These are phyloP conservation scores for Colletotrichum spaethianum DNA, from an alignment of 2,329 filamentous ascomycete genomes.

Conservation along the genomic window DNA sequence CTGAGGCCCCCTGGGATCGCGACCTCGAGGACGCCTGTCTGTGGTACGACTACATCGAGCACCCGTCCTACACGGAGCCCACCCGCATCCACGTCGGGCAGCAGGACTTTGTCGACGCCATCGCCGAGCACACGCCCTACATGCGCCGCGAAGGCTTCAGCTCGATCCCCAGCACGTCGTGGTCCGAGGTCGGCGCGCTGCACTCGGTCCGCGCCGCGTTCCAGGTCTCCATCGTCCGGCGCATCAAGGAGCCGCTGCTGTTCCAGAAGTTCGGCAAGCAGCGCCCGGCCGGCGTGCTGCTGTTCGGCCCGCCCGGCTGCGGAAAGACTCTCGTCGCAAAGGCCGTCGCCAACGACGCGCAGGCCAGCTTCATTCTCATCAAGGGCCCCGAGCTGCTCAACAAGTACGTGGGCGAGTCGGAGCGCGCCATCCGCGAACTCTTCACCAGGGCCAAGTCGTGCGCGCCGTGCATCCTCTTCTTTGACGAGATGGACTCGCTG, in stretches of 20 bases:
- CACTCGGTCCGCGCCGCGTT: constrained; percentile 85
- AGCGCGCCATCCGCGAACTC: constrained; percentile 91
- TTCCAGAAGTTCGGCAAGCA: constrained; percentile 85
- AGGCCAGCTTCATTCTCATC: constrained; percentile 98
- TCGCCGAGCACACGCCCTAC: constrained; percentile 75
- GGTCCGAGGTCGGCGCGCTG: constrained; percentile 92
- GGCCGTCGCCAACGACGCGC: constrained; percentile 94
- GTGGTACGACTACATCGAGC: constrained; percentile 41
- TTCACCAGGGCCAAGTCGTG: constrained; percentile 90
- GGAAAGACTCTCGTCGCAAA: constrained; percentile 97
- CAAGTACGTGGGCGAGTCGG: constrained; percentile 97
- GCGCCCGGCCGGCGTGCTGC: constrained; percentile 87
- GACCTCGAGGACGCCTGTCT: constrained; percentile 12
- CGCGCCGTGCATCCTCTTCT: constrained; percentile 88
- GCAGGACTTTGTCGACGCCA: constrained; percentile 79
- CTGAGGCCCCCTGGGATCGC: constrained; percentile 7
- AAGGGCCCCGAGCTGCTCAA: constrained; percentile 97
- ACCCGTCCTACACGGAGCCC: constrained; percentile 43
- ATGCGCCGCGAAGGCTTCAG: constrained; percentile 92
- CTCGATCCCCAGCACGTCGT: constrained; percentile 93
- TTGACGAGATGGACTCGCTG: constrained; percentile 95
- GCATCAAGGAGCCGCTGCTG: constrained; percentile 85
- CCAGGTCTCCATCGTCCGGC: constrained; percentile 87
- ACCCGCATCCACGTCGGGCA: constrained; percentile 55
- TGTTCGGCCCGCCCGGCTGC: constrained; percentile 97